Conservation (phyloP, 768 basidiomycete species). For the Leccinum pellstonianum region DNA sequence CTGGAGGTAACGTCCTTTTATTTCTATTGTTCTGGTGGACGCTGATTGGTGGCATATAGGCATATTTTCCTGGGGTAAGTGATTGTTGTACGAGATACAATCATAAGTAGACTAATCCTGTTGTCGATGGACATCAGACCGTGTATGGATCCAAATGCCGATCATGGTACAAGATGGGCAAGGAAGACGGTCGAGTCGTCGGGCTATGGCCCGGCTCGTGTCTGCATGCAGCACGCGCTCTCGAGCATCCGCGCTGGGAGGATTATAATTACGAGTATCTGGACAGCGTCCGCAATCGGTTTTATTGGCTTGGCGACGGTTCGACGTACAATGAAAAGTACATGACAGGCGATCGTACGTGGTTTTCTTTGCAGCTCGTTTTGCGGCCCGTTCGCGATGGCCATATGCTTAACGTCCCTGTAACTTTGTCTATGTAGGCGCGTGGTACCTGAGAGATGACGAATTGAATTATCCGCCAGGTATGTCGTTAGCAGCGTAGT, state of each 20-base stretch:
- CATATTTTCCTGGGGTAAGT: constrained; percentile 14
- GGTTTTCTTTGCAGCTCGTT: constrained; percentile 29
- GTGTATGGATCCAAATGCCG: constrained; percentile 57
- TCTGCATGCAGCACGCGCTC: constrained; percentile 47
- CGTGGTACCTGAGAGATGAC: constrained; percentile 16
- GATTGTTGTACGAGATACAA: not conserved
- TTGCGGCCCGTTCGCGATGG: constrained; percentile 29
- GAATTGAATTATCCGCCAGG: constrained; percentile 16
- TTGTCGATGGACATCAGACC: constrained; percentile 38
- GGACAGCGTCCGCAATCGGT: constrained; percentile 44
- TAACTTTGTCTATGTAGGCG: not conserved
- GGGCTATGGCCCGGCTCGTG: constrained; percentile 63
- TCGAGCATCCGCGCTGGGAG: constrained; percentile 62
- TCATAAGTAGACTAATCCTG: constrained; percentile 18
- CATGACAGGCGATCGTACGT: constrained; percentile 37
- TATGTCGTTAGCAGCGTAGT: not conserved
- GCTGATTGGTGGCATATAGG: constrained; percentile 2
- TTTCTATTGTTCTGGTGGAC: not conserved
- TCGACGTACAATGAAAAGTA: constrained; percentile 51
- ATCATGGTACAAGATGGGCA: constrained; percentile 65
- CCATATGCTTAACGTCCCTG: constrained; percentile 31
- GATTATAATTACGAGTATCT: constrained; percentile 54
- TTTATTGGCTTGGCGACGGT: constrained; percentile 63
- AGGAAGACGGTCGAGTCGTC: constrained; percentile 52
- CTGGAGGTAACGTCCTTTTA: constrained; percentile 40